These are phyloP conservation scores for Penicillium sp. DNA, from an alignment of 2,329 filamentous ascomycete species.

Conservation along the genomic window DNA sequence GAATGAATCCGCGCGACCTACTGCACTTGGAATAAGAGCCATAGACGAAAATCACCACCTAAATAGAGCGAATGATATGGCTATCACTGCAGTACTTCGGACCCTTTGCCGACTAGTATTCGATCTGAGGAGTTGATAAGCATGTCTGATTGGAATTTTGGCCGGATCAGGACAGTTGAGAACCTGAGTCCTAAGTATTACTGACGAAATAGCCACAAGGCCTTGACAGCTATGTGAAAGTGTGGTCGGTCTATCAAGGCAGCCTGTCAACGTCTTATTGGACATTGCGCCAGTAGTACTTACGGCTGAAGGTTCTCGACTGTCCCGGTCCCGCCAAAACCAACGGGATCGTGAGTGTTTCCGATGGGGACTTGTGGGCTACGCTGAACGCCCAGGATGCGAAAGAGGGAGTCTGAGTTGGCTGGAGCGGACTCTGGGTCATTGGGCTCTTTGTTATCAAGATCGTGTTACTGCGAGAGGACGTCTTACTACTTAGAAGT, in stretches of 20 bases:
- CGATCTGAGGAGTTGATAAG: background rate
- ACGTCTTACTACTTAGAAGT: background rate
- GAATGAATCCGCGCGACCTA: background rate
- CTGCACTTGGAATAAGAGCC: background rate
- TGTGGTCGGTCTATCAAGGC: no score
- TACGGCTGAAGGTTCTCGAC: no score
- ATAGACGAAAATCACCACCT: background rate
- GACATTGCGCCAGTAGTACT: no score
- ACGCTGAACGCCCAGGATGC: no score
- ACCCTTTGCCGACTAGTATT: background rate
- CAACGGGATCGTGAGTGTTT: no score
- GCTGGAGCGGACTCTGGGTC: background rate
- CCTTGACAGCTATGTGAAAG: no score
- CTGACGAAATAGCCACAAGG: no score
- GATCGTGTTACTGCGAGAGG: background rate
- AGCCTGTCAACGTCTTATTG: no score
- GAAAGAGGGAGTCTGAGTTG: background rate
- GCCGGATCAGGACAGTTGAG: no score
- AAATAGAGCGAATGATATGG: background rate
- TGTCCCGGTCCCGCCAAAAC: no score
- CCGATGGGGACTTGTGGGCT: no score
- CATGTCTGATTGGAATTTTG: slow-evolving; percentile 14
- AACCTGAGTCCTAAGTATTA: no score
- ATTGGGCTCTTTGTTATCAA: background rate
- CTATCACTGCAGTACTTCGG: background rate